phyloP scores from a whole-genome alignment of 2,329 filamentous ascomycete genomes.

The Sordariomycetes sp. region DNA sequence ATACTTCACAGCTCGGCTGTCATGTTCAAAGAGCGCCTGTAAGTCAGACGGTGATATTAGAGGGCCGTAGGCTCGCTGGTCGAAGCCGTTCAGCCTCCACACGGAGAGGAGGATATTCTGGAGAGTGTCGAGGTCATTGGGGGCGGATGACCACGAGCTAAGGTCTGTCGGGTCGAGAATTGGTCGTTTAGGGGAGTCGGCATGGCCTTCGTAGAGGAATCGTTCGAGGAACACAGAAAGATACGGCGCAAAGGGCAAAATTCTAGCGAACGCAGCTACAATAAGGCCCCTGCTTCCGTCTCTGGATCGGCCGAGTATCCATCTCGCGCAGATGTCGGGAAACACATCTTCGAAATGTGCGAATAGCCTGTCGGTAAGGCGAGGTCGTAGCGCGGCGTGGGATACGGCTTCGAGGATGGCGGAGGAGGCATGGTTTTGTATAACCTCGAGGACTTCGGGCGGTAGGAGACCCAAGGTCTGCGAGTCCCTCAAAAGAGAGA shows the following conservation, averaged over 20 bases:
- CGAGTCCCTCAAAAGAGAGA: slow-evolving; percentile 8
- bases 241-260: slow-evolving; percentile 74
- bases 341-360: slow-evolving; percentile 64
- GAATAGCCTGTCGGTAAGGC: slow-evolving; percentile 64
- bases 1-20: slow-evolving; percentile 56
- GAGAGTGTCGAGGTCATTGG: slow-evolving; percentile 12
- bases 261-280: slow-evolving; percentile 65
- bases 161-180: neutral
- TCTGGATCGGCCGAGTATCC: slow-evolving; percentile 41
- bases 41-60: slow-evolving; percentile 57
- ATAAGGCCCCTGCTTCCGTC: slow-evolving; percentile 25
- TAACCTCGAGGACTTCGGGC: slow-evolving; percentile 55
- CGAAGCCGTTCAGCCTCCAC: slow-evolving; percentile 71
- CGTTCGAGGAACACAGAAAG: slow-evolving; percentile 62
- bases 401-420: slow-evolving; percentile 64
- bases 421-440: slow-evolving; percentile 47
- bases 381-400: slow-evolving; percentile 55
- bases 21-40: slow-evolving; percentile 55
- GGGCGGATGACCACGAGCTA: slow-evolving; percentile 10
- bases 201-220: slow-evolving; percentile 9
- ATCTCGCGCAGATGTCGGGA: slow-evolving; percentile 73
- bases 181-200: neutral
- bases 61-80: slow-evolving; percentile 55
- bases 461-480: slow-evolving; percentile 36
- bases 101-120: slow-evolving; percentile 48